Evolutionary conservation across 805 yeast species (phyloP).

Genomic region (Helenozyma baotianmanensis): DNA sequence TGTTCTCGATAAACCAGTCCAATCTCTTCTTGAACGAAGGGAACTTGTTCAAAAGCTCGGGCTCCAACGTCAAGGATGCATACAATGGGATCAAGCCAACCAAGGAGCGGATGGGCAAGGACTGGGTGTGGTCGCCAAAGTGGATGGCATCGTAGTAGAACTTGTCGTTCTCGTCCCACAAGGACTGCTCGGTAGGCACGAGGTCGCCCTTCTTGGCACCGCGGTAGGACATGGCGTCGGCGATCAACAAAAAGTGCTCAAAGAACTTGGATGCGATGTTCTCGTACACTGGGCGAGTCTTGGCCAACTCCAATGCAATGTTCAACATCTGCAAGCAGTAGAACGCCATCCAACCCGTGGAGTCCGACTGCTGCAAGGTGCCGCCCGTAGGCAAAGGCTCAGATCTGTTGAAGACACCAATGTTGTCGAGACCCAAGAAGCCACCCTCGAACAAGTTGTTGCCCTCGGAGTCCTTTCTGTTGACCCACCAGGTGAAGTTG

Average conservation of each 20-base stretch:
- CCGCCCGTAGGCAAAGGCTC: constrained; percentile 95
- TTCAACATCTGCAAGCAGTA: constrained; percentile 86
- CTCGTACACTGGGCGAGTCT: constrained; percentile 79
- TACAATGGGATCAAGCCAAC: constrained; percentile 90
- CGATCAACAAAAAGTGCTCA: constrained; percentile 86
- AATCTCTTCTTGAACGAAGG: constrained; percentile 80
- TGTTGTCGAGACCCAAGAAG: constrained; percentile 86
- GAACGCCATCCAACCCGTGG: constrained; percentile 98
- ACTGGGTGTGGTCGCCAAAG: constrained; percentile 62
- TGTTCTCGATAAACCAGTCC: constrained; percentile 76
- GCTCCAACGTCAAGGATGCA: constrained; percentile 85
- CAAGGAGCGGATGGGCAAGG: constrained; percentile 79
- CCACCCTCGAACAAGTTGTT: constrained; percentile 93
- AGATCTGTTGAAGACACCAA: constrained; percentile 87
- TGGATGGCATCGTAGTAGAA: constrained; percentile 91
- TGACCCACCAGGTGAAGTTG: constrained; percentile 97
- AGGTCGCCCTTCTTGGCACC: constrained; percentile 37
- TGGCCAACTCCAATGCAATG: constrained; percentile 86
- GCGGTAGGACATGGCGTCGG: constrained; percentile 85
- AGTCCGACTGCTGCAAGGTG: constrained; percentile 84
- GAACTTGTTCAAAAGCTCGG: constrained; percentile 69
- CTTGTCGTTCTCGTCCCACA: constrained; percentile 88
- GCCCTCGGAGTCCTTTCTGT: constrained; percentile 81
- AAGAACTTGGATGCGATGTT: constrained; percentile 92
- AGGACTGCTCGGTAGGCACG: constrained; percentile 49